Evolutionary conservation across 345 rosid genomes (phyloP), one percentile per base, ranked within the genome.

Genomic region (Fremontodendron californicum): DNA sequence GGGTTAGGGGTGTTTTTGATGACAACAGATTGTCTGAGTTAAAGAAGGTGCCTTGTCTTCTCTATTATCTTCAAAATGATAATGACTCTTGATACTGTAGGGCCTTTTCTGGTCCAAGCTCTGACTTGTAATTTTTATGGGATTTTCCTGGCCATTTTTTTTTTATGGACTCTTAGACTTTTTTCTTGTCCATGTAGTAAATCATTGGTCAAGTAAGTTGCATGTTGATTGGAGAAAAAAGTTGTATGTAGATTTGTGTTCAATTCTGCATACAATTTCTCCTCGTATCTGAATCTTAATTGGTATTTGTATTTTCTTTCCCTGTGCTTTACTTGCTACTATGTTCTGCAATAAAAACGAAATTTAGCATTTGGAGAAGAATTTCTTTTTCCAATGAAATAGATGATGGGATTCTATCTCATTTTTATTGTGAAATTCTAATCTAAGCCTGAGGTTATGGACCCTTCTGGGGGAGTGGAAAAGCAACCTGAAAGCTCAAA

Each of bases 401-500:
- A 54, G 64, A 21, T 61, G 4, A 16, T 11, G 5, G 31, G 57
- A 71, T 74, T 54, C 29, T 31, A 48, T 40, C 55, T 45, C n/a
- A 39, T 73, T 74, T 66, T 68, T 75, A 6, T 71, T 42, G 3
- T 4, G 21, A 55, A 29, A 21, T 74, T 80, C 61, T 74, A 45
- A 64, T 49, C 40, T 75, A 62, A 79, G 81, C 66, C 40, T 40
- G 80, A 78, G 33, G 73, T 64, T 68, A 25, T n/a, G 5, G 73
- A 57, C 33, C 77, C 76, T 19, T 43, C 21, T 48, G 74, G 25
- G 64, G 78, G 43, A 9, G 66, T 1, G 19, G 76, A 75, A 64
- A 67, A 48, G 45, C 86, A 45, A 46, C 79, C 75, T 58, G 78
- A 71, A 70, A 65, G 10, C 64, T 57, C 78, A 9, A 63, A 61